phyloP scores from a whole-genome alignment of 768 basidiomycete species.

The Lentinula edodes region DNA sequence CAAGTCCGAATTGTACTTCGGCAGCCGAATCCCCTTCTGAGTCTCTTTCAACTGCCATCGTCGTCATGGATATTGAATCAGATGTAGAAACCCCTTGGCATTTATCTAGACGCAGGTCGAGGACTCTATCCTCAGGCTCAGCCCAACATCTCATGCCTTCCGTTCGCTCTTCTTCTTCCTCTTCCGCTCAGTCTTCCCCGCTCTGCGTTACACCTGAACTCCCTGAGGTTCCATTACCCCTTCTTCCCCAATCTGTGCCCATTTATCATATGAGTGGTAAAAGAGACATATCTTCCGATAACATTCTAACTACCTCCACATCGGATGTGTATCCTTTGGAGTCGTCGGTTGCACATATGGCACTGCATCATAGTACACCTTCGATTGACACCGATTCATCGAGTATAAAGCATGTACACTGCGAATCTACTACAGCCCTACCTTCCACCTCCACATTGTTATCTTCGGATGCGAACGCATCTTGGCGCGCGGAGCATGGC shows the following conservation, averaged over 20 bases:
- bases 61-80: slow-evolving; percentile 3
- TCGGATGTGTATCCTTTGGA: not conserved
- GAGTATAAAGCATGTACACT: not conserved
- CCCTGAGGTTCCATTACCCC: not conserved
- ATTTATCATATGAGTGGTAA: not conserved
- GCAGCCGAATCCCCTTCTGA: not conserved
- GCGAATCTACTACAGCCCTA: not conserved
- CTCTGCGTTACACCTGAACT: slow-evolving; percentile 1
- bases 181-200: slow-evolving; percentile 3
- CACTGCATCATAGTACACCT: not conserved
- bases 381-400: not conserved
- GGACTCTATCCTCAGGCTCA: not conserved
- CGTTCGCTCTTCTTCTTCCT: not conserved
- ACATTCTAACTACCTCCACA: not conserved
- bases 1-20: not conserved
- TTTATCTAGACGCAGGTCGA: not conserved
- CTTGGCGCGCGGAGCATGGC: not conserved
- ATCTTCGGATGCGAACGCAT: not conserved
- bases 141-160: not conserved
- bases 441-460: not conserved
- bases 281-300: not conserved
- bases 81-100: not conserved
- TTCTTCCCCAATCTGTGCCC: not conserved
- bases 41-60: too few species aligned
- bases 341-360: not conserved